phyloP scores from a whole-genome alignment of 2,329 filamentous ascomycete species.

The Colletotrichum graminicola region DNA sequence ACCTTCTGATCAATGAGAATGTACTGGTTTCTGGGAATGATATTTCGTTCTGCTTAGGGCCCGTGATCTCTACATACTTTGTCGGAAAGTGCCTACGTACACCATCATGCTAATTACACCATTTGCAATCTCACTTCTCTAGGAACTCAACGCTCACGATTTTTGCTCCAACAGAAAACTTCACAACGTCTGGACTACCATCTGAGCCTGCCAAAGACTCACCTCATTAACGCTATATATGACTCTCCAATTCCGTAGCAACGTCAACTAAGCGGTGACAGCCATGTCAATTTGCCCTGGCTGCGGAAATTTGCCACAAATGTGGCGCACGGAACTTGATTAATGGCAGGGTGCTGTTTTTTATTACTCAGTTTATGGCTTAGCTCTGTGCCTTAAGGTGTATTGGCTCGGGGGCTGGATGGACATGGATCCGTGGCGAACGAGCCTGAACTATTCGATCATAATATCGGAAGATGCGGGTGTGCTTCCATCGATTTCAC shows the following conservation, averaged over 20 bases:
- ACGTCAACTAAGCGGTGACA: conserved; percentile 45
- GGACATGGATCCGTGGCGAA: background rate
- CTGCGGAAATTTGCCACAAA: background rate
- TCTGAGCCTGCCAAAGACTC: conserved; percentile 51
- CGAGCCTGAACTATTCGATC: background rate
- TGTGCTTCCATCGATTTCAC: background rate
- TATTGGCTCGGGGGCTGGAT: background rate
- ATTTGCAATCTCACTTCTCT: conserved; percentile 52
- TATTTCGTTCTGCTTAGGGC: conserved; percentile 44
- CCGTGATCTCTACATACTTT: conserved; percentile 46
- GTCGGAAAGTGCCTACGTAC: conserved; percentile 47
- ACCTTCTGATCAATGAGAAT: conserved; percentile 45
- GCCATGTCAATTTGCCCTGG: background rate
- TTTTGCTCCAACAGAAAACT: conserved; percentile 51
- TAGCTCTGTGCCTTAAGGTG: background rate
- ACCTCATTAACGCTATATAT: no score
- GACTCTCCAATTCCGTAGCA: no score
- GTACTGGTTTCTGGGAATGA: conserved; percentile 24
- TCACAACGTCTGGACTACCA: conserved; percentile 51
- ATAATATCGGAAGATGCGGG: background rate
- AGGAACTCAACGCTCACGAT: conserved; percentile 50
- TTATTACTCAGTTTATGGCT: background rate
- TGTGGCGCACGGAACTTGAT: background rate
- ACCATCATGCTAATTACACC: conserved; percentile 53
- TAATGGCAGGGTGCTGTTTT: background rate